phyloP scores from a whole-genome alignment of 148 eudicot genomes.

The Cornus suecica region DNA sequence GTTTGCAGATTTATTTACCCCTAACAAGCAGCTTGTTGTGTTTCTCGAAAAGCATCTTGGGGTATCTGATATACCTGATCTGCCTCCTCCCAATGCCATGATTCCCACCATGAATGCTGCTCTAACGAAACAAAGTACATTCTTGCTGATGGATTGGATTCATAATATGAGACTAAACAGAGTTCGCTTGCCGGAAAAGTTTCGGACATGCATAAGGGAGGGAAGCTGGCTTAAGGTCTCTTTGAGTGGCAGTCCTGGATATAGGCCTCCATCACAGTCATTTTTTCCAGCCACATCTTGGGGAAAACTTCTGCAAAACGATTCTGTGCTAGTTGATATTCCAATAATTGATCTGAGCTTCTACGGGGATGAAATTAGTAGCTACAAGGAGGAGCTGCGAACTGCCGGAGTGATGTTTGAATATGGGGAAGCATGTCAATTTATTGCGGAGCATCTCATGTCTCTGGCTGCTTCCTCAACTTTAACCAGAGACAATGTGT shows the following conservation, averaged over 20 bases:
- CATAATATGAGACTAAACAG: slow-evolving; percentile 22
- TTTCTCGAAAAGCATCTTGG: slow-evolving; percentile 31
- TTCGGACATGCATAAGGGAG: slow-evolving; percentile 37
- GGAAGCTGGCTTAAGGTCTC: slow-evolving; percentile 58
- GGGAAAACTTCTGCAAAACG: slow-evolving; percentile 43
- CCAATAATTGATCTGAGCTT: slow-evolving; percentile 46
- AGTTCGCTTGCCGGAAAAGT: slow-evolving; percentile 25
- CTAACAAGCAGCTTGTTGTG: slow-evolving; percentile 22
- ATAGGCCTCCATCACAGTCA: slow-evolving; percentile 51
- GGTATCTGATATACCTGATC: slow-evolving; percentile 58
- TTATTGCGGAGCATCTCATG: slow-evolving; percentile 52
- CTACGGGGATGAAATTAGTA: slow-evolving; percentile 34
- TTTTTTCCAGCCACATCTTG: slow-evolving; percentile 41
- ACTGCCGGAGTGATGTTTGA: slow-evolving; percentile 55
- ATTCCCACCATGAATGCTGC: slow-evolving; percentile 42
- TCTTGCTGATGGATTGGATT: slow-evolving; percentile 63
- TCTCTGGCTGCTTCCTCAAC: slow-evolving; percentile 29
- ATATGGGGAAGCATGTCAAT: slow-evolving; percentile 40
- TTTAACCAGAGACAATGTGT: slow-evolving; percentile 42
- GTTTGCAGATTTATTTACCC: slow-evolving; percentile 30
- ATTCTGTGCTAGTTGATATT: slow-evolving; percentile 50
- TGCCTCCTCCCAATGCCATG: slow-evolving; percentile 48
- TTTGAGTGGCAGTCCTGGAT: slow-evolving; percentile 35
- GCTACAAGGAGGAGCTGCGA: slow-evolving; percentile 47
- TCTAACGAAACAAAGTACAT: slow-evolving; percentile 39